Percentiles rank a stretch among this genome's conserved stretches.
Conservation (phyloP, 305 asterid species). For the Solanum hybrid region DNA sequence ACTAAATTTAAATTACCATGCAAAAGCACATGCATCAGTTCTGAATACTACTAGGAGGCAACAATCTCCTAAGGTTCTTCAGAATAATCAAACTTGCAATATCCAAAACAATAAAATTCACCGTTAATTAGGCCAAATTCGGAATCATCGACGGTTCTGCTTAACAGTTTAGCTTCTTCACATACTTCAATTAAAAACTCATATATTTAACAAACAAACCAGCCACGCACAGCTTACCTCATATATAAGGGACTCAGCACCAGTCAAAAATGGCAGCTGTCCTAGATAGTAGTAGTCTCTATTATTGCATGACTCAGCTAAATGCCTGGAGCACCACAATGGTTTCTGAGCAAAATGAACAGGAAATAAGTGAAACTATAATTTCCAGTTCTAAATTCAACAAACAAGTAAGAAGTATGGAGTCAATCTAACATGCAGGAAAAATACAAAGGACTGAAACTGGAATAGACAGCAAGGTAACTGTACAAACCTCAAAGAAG, state of each 20-base stretch:
- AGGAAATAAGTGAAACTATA: background rate
- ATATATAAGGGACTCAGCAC: constrained; percentile 56
- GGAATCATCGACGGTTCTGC: background rate
- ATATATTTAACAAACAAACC: background rate
- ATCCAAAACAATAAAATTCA: background rate
- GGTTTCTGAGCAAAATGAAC: constrained; percentile 61
- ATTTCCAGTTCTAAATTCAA: background rate
- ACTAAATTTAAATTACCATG: background rate
- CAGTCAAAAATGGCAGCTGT: constrained; percentile 77
- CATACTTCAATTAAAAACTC: background rate
- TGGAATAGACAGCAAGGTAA: constrained; percentile 9
- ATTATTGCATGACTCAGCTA: constrained; percentile 43
- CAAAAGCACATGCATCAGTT: background rate
- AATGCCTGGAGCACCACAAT: constrained; percentile 71
- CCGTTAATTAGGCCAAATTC: background rate
- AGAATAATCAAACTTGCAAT: background rate
- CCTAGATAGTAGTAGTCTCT: constrained; percentile 85
- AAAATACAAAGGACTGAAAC: background rate
- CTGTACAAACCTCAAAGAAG: constrained; percentile 74
- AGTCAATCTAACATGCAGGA: background rate
- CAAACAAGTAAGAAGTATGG: background rate
- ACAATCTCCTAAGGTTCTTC: background rate
- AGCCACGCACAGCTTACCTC: constrained; percentile 46
- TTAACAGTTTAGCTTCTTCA: background rate
- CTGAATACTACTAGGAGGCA: background rate